Evolutionary conservation across 768 basidiomycete genomes (phyloP).

Genomic region (Strobilomyces echinocephalus): DNA sequence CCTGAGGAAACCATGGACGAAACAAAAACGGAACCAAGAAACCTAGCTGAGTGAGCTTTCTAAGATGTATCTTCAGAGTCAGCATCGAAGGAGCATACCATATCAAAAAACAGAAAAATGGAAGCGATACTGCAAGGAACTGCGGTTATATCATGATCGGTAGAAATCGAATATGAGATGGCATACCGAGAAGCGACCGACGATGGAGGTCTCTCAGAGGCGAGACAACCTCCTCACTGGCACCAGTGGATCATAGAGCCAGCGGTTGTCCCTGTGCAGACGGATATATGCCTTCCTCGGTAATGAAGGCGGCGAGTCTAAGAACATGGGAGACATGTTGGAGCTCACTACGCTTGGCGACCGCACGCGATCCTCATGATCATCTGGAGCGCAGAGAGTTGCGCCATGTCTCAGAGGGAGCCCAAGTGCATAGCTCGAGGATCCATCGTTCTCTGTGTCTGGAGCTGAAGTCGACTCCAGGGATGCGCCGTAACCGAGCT

Average conservation of each 20-base stretch:
- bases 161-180: not conserved
- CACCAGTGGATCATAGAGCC: not conserved
- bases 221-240: not conserved
- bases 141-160: not conserved
- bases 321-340: not conserved
- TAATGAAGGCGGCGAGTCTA: not conserved
- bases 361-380: not conserved
- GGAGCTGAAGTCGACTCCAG: not conserved
- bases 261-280: conserved; percentile 1
- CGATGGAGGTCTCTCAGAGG: not conserved
- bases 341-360: not conserved
- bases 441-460: not conserved
- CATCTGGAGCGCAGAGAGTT: not conserved
- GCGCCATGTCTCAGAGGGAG: not conserved
- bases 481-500: not conserved
- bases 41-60: not conserved
- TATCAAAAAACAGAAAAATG: not conserved
- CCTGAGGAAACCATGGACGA: not conserved
- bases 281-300: conserved; percentile 1
- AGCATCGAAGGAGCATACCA: conserved; percentile 1
- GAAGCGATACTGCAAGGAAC: not conserved
- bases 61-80: not conserved
- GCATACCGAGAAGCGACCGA: not conserved
- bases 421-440: conserved; percentile 3
- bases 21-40: not conserved